Percentiles rank a stretch among this genome's conserved stretches.
Evolutionary conservation across 1,139 yeast genomes (phyloP).

Genomic region (Pichia sp.): DNA sequence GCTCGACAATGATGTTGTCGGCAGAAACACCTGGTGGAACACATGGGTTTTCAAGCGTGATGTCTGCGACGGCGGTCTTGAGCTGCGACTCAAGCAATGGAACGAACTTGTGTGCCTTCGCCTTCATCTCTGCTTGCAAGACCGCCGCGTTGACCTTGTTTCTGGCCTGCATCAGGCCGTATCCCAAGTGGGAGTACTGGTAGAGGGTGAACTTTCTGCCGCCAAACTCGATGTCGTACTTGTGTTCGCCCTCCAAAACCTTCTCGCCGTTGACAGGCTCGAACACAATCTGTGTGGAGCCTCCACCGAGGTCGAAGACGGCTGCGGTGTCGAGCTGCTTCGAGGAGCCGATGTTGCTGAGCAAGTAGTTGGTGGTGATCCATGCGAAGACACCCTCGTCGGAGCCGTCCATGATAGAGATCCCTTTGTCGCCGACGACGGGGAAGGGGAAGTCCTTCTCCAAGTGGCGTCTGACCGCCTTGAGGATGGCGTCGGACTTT

Average conservation of each 20-base stretch:
- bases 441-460: slow-evolving; percentile 84
- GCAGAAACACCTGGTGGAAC: slow-evolving; percentile 65
- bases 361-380: slow-evolving; percentile 90
- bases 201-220: slow-evolving; percentile 73
- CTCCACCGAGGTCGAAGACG: slow-evolving; percentile 97
- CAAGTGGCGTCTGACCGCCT: slow-evolving; percentile 70
- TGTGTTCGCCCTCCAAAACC: slow-evolving; percentile 85
- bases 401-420: slow-evolving; percentile 89
- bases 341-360: slow-evolving; percentile 83
- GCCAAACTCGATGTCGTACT: slow-evolving; percentile 76
- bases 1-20: slow-evolving; percentile 52
- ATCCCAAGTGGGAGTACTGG: slow-evolving; percentile 93
- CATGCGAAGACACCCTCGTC: slow-evolving; percentile 99
- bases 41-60: slow-evolving; percentile 70
- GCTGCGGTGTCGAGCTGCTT: slow-evolving; percentile 84
- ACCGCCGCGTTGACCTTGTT: slow-evolving; percentile 67
- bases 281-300: slow-evolving; percentile 96
- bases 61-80: slow-evolving; percentile 40
- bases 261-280: slow-evolving; percentile 68
- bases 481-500: slow-evolving; percentile 64
- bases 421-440: slow-evolving; percentile 78
- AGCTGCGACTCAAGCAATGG: slow-evolving; percentile 34
- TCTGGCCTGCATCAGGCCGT: slow-evolving; percentile 93
- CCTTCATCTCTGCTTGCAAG: slow-evolving; percentile 44
- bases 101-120: slow-evolving; percentile 27